phyloP scores from a whole-genome alignment of 2,329 filamentous ascomycete genomes.

The Epichloe bromicola region DNA sequence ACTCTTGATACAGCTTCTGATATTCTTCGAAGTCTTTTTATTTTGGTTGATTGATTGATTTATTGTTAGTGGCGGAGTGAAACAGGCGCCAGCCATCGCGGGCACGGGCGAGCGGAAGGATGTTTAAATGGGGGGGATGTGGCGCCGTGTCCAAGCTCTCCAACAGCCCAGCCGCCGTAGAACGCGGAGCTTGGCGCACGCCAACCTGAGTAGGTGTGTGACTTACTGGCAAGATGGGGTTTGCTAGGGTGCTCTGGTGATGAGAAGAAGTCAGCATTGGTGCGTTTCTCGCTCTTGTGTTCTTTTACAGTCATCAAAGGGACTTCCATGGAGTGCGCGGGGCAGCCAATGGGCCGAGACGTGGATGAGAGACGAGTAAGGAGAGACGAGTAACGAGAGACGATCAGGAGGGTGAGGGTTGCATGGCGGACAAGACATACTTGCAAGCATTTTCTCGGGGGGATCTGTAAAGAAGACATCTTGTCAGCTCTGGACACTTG shows the following conservation, averaged over 20 bases:
- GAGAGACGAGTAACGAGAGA: neutral
- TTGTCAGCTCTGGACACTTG: neutral
- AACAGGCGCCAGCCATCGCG: neutral
- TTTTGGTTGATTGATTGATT: constrained; percentile 14
- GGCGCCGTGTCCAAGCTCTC: neutral
- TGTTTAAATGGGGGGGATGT: neutral
- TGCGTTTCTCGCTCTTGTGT: neutral
- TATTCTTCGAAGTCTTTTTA: constrained; percentile 49
- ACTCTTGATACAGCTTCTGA: constrained; percentile 61
- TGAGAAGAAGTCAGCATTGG: constrained; percentile 17
- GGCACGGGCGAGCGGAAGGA: constrained; percentile 5
- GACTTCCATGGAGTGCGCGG: no score
- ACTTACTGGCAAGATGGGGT: constrained; percentile 52
- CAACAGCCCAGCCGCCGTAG: neutral
- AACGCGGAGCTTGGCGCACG: no score
- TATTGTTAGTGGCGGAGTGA: neutral
- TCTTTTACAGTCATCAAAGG: neutral
- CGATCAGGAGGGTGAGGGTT: neutral
- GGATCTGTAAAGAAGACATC: constrained; percentile 33
- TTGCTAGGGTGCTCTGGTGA: constrained; percentile 53
- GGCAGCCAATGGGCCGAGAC: neutral
- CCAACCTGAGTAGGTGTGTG: neutral
- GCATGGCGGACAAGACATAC: constrained; percentile 29
- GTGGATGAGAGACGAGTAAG: no score
- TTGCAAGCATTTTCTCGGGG: constrained; percentile 55